Conservation (phyloP, 1,284 basidiomycete genomes). For the Takashimella tepidaria region DNA sequence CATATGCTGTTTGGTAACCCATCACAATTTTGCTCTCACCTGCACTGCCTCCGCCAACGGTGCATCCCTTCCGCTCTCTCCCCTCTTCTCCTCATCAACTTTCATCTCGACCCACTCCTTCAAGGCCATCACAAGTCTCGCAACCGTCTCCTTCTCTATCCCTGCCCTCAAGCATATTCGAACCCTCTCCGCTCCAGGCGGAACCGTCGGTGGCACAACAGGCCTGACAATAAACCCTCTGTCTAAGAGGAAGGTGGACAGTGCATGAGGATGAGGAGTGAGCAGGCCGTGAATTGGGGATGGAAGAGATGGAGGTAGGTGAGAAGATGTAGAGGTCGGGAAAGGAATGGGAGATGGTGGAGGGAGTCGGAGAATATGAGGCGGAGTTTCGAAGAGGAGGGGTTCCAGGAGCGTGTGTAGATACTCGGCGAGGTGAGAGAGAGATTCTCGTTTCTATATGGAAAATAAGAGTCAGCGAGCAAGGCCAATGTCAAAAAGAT, state of each 20-base stretch:
- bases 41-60: background rate
- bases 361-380: constrained; percentile 25
- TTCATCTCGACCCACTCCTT: constrained; percentile 29
- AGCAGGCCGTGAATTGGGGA: constrained; percentile 80
- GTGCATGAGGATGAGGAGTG: constrained; percentile 60
- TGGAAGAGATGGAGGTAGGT: constrained; percentile 25
- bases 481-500: constrained; percentile 38
- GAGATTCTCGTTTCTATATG: constrained; percentile 23
- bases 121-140: constrained; percentile 24
- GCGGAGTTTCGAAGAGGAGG: constrained; percentile 22
- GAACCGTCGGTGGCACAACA: constrained; percentile 46
- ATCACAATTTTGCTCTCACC: background rate
- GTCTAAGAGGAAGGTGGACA: constrained; percentile 37
- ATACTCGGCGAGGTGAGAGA: constrained; percentile 17
- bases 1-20: too few relatives aligned
- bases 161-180: constrained; percentile 44
- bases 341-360: constrained; percentile 22
- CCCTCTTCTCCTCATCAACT: background rate
- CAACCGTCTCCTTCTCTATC: constrained; percentile 25
- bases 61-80: background rate
- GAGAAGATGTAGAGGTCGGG: constrained; percentile 5
- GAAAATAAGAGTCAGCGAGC: too few relatives aligned
- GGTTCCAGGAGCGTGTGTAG: constrained; percentile 23
- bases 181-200: constrained; percentile 42
- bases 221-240: constrained; percentile 42